Base-by-base conservation (phyloP, 1,284 basidiomycete species). In the Spongiforma sp. region DNA sequence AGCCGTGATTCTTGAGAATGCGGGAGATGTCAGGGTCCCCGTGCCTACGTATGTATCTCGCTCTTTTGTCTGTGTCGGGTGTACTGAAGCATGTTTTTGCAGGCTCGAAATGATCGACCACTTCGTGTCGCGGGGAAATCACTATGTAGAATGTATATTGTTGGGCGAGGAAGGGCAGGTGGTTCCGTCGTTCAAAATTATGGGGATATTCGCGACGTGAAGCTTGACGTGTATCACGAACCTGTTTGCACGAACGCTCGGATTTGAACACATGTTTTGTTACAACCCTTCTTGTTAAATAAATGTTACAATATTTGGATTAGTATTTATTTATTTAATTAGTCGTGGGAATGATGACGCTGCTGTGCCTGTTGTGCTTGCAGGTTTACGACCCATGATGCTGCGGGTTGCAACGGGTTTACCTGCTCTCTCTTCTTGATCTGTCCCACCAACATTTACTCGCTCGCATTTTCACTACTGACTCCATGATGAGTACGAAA, bases 111-210 rank as follows among this genome's bases (percentile, higher is more conserved):
- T 93, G 55, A 96, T 97, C 68, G 95, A 96, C 78, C 87, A 86
- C 62, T 84, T 79, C 64, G 95, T 97, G 30, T 73, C 85, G 21
- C 80, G 86, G 33, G 95, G 95, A 8, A 88, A 89, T 57, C 95
- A 97, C 76, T 96, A 84, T 73, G 91, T 96, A 62, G 94, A 96
- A 75, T 96, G 94, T 73, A 77, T 88, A 73, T 77, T 96, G 58
- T 70, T 89, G 67, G 95, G 95, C 19, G 90, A 93, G 66, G 93
- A 94, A 75, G 94, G 93, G 5, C 80, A 86, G 71, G 79, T 79
- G 52, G 88, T 93, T 15, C 84, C 90, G 28, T 81, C 86, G 50
- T 96, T 96, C 84, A 94, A 91, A 81, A 89, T 96, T 70, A 85
- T 96, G 36, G 94, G 94, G 55, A 83, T 96, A 59, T 93, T 94